Base-by-base conservation (phyloP, 1,284 basidiomycete genomes). In the Naganishia liquefaciens region DNA sequence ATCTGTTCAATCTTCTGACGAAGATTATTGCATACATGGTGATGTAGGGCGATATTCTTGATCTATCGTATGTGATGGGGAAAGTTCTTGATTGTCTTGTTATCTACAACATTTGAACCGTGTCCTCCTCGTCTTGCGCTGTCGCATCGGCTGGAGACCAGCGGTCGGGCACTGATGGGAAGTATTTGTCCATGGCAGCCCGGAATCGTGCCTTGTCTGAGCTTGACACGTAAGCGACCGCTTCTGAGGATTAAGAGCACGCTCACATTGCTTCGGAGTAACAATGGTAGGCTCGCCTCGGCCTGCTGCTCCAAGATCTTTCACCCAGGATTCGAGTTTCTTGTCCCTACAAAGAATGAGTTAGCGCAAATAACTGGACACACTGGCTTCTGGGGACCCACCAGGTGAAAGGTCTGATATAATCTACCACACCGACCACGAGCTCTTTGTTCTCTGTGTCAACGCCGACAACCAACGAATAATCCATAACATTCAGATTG, bases 401-500 rank as follows among this genome's bases (percentile, higher is more conserved):
- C 69, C 66, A 71, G 19, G 68, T 68, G 58, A 77, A 76, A 0
- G 77, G 76, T 46, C 77, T 72, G 61, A 78, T 77, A 63, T 77
- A 79, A 62, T 78, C 93, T 68, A 99, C 93, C 63, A 99, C 97
- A n/a, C 96, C 95, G 44, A 96, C 86, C 17, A 97, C 92, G 17
- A 94, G 82, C 74, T 94, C 90, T 65, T 90, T 88, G 69, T 85
- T 88, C 58, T 83, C 81, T 68, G 85, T 86, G 75, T 96, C 93
- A 17, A 99, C 89, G 19, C 95, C 96, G 27, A 94, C 92, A 46
- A 99, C 88, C 19, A 99, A 82, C 23, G 94, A 98, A 78, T 99
- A 99, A 79, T 99, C 96, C 96, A 99, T 99, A 63, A 97, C 92
- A 75, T 98, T 96, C 70, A 97, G 88, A 69, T 94, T 92, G 11